Evolutionary conservation across 2,329 filamentous ascomycete species (phyloP), one percentile per base, ranked within the genome.

Genomic region (Aspergillus tamarii): DNA sequence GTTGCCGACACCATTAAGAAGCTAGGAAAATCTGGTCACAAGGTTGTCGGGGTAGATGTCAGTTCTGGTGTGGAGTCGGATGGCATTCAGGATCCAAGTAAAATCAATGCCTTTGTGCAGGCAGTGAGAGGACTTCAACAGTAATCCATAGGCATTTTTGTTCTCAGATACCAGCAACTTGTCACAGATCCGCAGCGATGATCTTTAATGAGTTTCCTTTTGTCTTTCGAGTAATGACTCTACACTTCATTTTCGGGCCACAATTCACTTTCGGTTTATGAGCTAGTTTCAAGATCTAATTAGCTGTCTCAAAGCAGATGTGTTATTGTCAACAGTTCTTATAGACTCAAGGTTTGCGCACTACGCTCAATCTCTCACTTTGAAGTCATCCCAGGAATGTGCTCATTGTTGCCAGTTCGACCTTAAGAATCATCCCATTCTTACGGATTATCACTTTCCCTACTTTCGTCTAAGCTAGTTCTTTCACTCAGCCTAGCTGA

Each of bases 51-150:
- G 2, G 91, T 99, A 4, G 95, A 99, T 81, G 92, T 97, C 23
- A 97, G 93, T 77, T 97, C 92, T 73, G 96, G 96, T 0, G 93
- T 99, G 2, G 95, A 98, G 79, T 89, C 88, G 41, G 86, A 90
- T 70, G 94, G 93, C 2, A 83, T 88, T 74, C 95, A 99, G 79
- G 91, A 89, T 77, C 72, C 94, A 62, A 86, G 88, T 21, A 96
- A 91, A 81, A 98, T 99, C 69, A 83, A 84, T 67, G 87, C 85
- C 4, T 99, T 99, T 78, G 84, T 98, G 46, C 85, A 87, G 74
- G 88, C 88, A 41, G 92, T 89, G 0, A 95, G 95, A 77, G 77
- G 79, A 36, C 81, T 74, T 61, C 69, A 67, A 54, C 61, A 63
- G 36, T 78, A 64, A 73, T 67, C 39, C 8, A 36, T 39, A 59